These are phyloP conservation scores for Hysterium pulicare DNA, from an alignment of 2,329 filamentous ascomycete genomes.

Conservation along the genomic window DNA sequence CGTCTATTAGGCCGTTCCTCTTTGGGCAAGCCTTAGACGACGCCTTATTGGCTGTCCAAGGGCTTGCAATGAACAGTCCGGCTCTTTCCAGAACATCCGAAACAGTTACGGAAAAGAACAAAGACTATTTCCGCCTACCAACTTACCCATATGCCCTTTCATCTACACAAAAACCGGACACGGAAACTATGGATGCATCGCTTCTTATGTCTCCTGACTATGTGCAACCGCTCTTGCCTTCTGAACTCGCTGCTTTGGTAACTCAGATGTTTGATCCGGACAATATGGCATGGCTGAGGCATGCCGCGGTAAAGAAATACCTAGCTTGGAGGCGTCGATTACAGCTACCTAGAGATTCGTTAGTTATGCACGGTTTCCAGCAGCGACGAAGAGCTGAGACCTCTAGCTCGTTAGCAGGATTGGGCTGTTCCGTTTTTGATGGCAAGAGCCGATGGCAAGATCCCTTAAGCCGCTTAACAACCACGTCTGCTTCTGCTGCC, in stretches of 20 bases:
- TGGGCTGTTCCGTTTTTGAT: slow-evolving; percentile 22
- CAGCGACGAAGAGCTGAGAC: slow-evolving; percentile 21
- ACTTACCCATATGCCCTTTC: slow-evolving; percentile 71
- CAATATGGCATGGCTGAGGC: slow-evolving; percentile 75
- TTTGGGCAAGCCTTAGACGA: slow-evolving; percentile 52
- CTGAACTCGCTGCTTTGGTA: slow-evolving; percentile 71
- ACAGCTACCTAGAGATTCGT: slow-evolving; percentile 24
- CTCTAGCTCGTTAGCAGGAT: slow-evolving; percentile 27
- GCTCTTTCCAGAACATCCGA: slow-evolving; percentile 4
- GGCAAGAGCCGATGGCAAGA: slow-evolving; percentile 13
- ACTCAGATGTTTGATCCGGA: slow-evolving; percentile 72
- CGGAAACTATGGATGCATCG: slow-evolving; percentile 87
- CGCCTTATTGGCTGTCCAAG: slow-evolving; percentile 32
- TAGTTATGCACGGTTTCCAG: slow-evolving; percentile 23
- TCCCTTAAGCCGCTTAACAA: slow-evolving; percentile 10
- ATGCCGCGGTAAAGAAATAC: slow-evolving; percentile 79
- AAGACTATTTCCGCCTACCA: slow-evolving; percentile 24
- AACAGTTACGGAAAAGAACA: background rate
- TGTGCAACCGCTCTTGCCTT: slow-evolving; percentile 71
- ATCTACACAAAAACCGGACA: slow-evolving; percentile 66
- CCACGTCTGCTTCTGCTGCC: slow-evolving; percentile 25
- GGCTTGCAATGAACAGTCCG: slow-evolving; percentile 19
- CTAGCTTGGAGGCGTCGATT: slow-evolving; percentile 62
- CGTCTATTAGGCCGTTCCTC: slow-evolving; percentile 62
- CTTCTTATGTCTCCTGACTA: slow-evolving; percentile 92